Percentiles rank a stretch among this genome's conserved stretches.
Evolutionary conservation across 805 yeast genomes (phyloP).

Genomic region (Candida ortonii): DNA sequence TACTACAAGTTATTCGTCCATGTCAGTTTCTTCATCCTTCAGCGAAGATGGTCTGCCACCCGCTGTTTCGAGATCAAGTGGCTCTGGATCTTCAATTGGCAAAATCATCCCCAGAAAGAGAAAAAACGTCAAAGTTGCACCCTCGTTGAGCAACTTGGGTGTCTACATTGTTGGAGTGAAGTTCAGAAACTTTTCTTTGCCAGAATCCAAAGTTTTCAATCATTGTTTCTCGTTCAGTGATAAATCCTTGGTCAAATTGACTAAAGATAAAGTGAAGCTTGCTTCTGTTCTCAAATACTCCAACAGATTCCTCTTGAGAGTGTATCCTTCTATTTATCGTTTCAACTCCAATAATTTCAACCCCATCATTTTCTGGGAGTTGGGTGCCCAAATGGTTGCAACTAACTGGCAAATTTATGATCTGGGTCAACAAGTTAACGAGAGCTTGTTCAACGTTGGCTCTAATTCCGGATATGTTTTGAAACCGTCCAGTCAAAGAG

Average conservation of each 20-base stretch:
- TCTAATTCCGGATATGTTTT: slow-evolving; percentile 70
- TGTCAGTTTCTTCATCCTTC: slow-evolving; percentile 34
- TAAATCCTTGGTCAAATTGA: slow-evolving; percentile 57
- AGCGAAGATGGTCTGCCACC: slow-evolving; percentile 24
- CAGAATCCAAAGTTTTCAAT: slow-evolving; percentile 74
- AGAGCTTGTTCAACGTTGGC: slow-evolving; percentile 68
- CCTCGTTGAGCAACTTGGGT: slow-evolving; percentile 58
- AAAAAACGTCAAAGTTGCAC: slow-evolving; percentile 29
- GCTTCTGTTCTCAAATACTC: slow-evolving; percentile 74
- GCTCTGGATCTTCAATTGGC: slow-evolving; percentile 18
- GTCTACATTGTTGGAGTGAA: slow-evolving; percentile 73
- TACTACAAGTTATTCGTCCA: slow-evolving; percentile 8
- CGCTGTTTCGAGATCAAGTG: slow-evolving; percentile 1
- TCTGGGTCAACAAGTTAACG: slow-evolving; percentile 82
- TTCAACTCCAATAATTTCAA: slow-evolving; percentile 76
- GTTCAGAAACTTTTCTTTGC: slow-evolving; percentile 78
- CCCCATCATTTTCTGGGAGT: slow-evolving; percentile 77
- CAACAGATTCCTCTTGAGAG: slow-evolving; percentile 67
- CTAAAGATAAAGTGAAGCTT: slow-evolving; percentile 55
- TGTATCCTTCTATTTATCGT: slow-evolving; percentile 81
- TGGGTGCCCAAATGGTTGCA: slow-evolving; percentile 93
- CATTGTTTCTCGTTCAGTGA: slow-evolving; percentile 90
- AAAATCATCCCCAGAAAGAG: slow-evolving; percentile 22
- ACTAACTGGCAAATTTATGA: slow-evolving; percentile 96
- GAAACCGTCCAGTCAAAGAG: slow-evolving; percentile 50